These are phyloP conservation scores for Hypoxylon trugodes DNA, from an alignment of 495 filamentous ascomycete genomes.

Conservation along the genomic window DNA sequence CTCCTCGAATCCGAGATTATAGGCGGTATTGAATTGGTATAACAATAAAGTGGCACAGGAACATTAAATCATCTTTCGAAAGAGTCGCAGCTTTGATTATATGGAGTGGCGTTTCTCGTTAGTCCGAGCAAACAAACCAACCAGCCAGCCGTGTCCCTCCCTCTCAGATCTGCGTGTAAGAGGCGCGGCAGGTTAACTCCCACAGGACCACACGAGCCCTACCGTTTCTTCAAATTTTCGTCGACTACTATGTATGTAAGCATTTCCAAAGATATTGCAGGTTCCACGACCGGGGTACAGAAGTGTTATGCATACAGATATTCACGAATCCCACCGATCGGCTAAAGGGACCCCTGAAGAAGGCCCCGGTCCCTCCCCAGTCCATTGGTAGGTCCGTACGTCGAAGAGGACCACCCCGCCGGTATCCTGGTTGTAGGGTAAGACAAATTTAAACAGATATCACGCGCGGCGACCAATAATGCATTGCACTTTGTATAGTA, in stretches of 20 bases:
- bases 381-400: background rate
- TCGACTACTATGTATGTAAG: background rate
- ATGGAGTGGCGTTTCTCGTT: constrained; percentile 3
- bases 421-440: background rate
- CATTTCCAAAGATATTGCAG: background rate
- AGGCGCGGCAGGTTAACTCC: constrained; percentile 1
- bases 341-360: background rate
- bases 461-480: background rate
- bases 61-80: constrained; percentile 19
- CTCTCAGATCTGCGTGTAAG: background rate
- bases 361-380: background rate
- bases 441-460: background rate
- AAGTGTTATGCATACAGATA: background rate
- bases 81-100: background rate
- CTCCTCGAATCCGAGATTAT: background rate
- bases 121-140: constrained; percentile 11
- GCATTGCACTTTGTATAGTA: too few species aligned
- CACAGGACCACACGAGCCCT: background rate
- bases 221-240: background rate
- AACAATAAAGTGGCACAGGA: background rate
- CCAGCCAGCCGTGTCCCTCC: background rate
- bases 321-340: background rate
- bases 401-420: background rate
- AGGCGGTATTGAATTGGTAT: background rate
- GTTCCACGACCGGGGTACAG: background rate